A percentile compares a stretch with the other conserved stretches of the same genome.
These are phyloP conservation scores for Saccharomycodes ludwigii DNA, from an alignment of 805 yeast species.

Conservation along the genomic window DNA sequence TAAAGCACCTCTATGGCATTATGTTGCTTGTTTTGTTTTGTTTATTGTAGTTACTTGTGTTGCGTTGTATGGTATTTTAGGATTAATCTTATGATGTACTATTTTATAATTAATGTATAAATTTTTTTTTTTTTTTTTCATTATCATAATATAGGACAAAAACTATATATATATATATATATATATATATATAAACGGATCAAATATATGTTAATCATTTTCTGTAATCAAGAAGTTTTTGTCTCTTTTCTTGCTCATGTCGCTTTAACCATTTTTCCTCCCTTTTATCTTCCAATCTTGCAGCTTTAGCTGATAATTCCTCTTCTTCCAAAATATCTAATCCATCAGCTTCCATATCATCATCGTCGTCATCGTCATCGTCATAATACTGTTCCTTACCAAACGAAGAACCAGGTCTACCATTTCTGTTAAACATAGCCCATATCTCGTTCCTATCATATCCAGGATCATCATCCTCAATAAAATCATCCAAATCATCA, in stretches of 20 bases:
- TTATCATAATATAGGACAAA: too few species aligned
- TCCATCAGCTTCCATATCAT: constrained; percentile 92
- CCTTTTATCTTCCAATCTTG: constrained; percentile 59
- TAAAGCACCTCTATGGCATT: constrained; percentile 24
- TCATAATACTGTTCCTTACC: constrained; percentile 16
- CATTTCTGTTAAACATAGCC: constrained; percentile 67
- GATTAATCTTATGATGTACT: constrained; percentile 12
- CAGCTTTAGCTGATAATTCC: constrained; percentile 50
- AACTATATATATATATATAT: not conserved
- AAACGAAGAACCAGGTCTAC: constrained; percentile 34
- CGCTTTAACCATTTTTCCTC: constrained; percentile 53
- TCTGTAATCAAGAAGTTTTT: constrained; percentile 6
- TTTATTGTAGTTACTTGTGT: constrained; percentile 17
- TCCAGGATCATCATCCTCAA: constrained; percentile 38
- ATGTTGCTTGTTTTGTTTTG: constrained; percentile 14
- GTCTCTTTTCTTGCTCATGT: constrained; percentile 33
- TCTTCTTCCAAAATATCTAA: constrained; percentile 82
- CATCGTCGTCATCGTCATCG: constrained; percentile 37
- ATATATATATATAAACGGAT: not conserved
- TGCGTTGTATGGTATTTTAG: constrained; percentile 22
- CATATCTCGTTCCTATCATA: constrained; percentile 82
- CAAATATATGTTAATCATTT: not conserved
- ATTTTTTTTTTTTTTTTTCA: too few species aligned
- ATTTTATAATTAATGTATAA: too few species aligned
- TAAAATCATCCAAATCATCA: constrained; percentile 45